These are phyloP conservation scores for Boletus rufocinnamomeus DNA, from an alignment of 768 basidiomycete genomes.

Conservation along the genomic window DNA sequence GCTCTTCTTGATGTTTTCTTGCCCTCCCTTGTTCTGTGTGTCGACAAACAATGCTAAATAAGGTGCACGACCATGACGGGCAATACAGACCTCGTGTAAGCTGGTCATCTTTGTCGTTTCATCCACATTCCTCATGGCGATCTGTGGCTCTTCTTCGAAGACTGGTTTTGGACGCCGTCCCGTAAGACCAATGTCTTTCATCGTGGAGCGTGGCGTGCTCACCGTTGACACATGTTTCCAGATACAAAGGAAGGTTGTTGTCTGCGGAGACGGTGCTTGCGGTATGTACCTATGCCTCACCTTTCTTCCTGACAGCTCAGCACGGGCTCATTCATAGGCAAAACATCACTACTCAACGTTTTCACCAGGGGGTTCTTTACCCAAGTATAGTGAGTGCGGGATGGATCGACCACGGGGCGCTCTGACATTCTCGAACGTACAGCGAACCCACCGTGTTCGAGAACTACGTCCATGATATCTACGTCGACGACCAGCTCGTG, in stretches of 20 bases:
- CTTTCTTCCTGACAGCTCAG: slow-evolving; percentile 13
- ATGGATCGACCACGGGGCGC: background rate
- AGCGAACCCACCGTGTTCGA: slow-evolving; percentile 96
- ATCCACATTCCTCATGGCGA: slow-evolving; percentile 43
- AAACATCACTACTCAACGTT: slow-evolving; percentile 85
- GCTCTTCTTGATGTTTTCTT: slow-evolving; percentile 20
- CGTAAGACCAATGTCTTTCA: slow-evolving; percentile 19
- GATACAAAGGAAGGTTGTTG: slow-evolving; percentile 70
- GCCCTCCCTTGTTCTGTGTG: background rate
- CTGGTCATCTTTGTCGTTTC: slow-evolving; percentile 2
- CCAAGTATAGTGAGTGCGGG: slow-evolving; percentile 75
- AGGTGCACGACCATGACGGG: slow-evolving; percentile 6
- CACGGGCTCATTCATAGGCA: slow-evolving; percentile 47
- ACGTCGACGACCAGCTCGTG: slow-evolving; percentile 82
- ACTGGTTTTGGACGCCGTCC: slow-evolving; percentile 53
- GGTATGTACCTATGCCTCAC: slow-evolving; percentile 44
- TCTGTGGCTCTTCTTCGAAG: slow-evolving; percentile 57
- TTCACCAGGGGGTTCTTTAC: slow-evolving; percentile 93
- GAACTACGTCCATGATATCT: slow-evolving; percentile 91
- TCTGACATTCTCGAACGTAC: slow-evolving; percentile 6
- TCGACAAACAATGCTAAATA: slow-evolving; percentile 29
- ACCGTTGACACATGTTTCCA: slow-evolving; percentile 25
- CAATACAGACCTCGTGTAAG: slow-evolving; percentile 1
- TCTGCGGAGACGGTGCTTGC: slow-evolving; percentile 96
- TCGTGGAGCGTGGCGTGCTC: slow-evolving; percentile 17